Base-by-base conservation (phyloP, 441 rosid genomes). In the Isatis lusitanica region DNA sequence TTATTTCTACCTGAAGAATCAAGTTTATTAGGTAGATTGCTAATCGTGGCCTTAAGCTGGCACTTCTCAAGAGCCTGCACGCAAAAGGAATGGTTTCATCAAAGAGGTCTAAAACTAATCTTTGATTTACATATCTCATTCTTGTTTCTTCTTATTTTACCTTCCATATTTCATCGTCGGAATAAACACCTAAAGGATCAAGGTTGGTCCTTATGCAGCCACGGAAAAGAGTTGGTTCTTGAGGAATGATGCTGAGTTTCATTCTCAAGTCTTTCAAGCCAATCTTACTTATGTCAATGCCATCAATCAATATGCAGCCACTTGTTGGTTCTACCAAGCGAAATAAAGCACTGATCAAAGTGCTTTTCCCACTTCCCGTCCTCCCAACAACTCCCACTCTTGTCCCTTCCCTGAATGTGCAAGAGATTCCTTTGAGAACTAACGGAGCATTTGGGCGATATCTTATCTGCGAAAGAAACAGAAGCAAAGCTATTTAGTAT, bases 201-300 rank as follows among this genome's bases (percentile, higher is more conserved):
- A 91, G 78, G 80, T 91, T 93, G 8, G 92, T 86, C 38, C 98
- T 80, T 47, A 94, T 79, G 52, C 91, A 87, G 33, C 96, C 98
- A 67, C 85, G 70, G 67, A 91, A 94, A 38, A 91, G 92, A 67
- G 94, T 85, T 66, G 98, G 89, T 28, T 91, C 98, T 74, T 91
- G 97, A 73, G 98, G 97, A 74, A 94, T 91, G 80, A 94, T 91
- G 79, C 98, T 86, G 18, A 94, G 89, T 83, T 90, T 91, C 85
- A 78, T 82, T 56, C 98, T 87, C 74, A 94, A 68, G 68, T 91
- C 98, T 68, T 88, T 94, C 7, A 94, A 76, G 26, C 98, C 97
- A 24, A 94, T 85, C 2, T 81, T 76, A 67, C 93, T 79, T 33
- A 91, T 88, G 82, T 90, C 92, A 63, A 91, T 81, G 53, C 88